Conservation (phyloP, 75 land plant genomes). For the Larix kaempferi region DNA sequence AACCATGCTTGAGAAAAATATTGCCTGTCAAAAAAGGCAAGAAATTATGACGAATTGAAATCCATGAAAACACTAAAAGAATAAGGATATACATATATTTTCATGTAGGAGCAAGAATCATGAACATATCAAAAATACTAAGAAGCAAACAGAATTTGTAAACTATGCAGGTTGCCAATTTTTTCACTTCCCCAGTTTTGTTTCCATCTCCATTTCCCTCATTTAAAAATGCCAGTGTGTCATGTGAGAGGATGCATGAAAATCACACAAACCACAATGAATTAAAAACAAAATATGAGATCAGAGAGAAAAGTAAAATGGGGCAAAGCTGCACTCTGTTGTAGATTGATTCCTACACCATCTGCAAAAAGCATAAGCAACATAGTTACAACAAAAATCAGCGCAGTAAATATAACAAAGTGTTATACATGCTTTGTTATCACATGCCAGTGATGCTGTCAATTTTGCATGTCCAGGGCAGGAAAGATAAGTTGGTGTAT, state of each 20-base stretch:
- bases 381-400: not conserved
- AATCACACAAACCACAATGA: not conserved
- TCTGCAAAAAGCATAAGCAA: slow-evolving; percentile 31
- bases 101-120: not conserved
- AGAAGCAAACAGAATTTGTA: not conserved
- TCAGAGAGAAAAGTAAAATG: not conserved
- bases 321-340: slow-evolving; percentile 95
- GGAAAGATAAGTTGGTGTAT: too few relatives aligned
- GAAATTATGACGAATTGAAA: not conserved
- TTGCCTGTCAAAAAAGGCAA: slow-evolving; percentile 58
- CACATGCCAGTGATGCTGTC: too few relatives aligned
- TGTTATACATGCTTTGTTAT: too few relatives aligned
- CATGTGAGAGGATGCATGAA: not conserved
- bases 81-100: not conserved
- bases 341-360: slow-evolving; percentile 99
- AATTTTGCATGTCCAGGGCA: too few relatives aligned
- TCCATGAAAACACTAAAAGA: not conserved
- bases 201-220: not conserved
- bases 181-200: not conserved
- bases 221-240: not conserved
- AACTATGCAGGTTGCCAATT: not conserved
- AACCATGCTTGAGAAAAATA: slow-evolving; percentile 96
- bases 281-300: not conserved
- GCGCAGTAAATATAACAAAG: not conserved
- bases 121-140: not conserved